Base-by-base conservation (phyloP, 805 yeast genomes). In the Myxozyma mucilagina region DNA sequence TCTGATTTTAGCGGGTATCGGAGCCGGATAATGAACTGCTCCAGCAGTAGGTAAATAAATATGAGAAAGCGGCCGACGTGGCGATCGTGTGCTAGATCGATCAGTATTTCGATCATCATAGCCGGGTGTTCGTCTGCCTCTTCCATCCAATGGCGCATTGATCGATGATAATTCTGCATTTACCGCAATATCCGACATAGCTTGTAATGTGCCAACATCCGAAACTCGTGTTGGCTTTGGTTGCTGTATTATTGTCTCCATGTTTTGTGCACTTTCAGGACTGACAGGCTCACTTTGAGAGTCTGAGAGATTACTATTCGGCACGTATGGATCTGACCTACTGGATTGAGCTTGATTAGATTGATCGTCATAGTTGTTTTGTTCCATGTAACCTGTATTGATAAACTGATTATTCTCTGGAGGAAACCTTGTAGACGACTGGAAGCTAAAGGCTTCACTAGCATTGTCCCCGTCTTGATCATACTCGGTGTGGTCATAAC, bases 21-120 rank as follows among this genome's bases (percentile, higher is more conserved):
- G 64, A 16, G 61, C 61, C 4, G 64, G 64, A 47, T 61, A 61
- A 41, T 53, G 64, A 11, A 61, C 39, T 20, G 32, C 24, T 10
- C 18, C 39, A 16, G 16, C 31, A n/a, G 16, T 13, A 18, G 32
- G 47, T 29, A 51, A 29, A 13, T 11, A 6, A 13, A 20, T 38
- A 13, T 38, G 53, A 10, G 53, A 29, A 13, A 24, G 24, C 10
- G 45, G 47, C 13, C 52, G n/a, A 7, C 50, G 50, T 31, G 44
- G 44, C 6, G 44, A 41, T 8, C 44, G 44, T 14, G 44, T 41
- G 7, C 44, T 41, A 14, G 44, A 14, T 14, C 44, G 13, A 41
- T n/a, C 34, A 31, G 7, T 47, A 8, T 29, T 47, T 31, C n/a
- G 31, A 35, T 29, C 16, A n/a, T 20, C 50, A 13, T 24, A 38